These are phyloP conservation scores for Chaetomium globosum DNA, from an alignment of 2,329 filamentous ascomycete genomes.

Conservation along the genomic window DNA sequence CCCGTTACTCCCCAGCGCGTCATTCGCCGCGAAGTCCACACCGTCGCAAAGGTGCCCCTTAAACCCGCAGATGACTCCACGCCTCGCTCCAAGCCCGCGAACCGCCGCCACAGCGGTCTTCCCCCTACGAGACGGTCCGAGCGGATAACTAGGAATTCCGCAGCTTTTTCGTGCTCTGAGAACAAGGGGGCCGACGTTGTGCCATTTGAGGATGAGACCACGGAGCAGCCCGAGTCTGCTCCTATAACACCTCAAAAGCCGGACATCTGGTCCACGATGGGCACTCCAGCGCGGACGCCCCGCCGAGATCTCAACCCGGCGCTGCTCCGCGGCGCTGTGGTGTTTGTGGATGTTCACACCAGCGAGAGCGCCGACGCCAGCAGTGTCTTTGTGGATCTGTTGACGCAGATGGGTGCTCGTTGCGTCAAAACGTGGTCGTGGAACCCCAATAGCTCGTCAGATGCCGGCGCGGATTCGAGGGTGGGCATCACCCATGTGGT, in stretches of 20 bases:
- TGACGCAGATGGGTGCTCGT: constrained; percentile 78
- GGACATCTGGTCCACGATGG: constrained; percentile 56
- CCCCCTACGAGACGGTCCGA: constrained; percentile 48
- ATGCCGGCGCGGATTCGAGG: constrained; percentile 48
- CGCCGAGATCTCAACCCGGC: constrained; percentile 55
- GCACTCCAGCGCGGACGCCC: constrained; percentile 60
- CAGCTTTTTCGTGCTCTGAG: constrained; percentile 50
- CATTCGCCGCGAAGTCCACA: constrained; percentile 64
- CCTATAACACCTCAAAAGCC: constrained; percentile 53
- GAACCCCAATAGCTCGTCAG: constrained; percentile 56
- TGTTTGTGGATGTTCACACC: constrained; percentile 82
- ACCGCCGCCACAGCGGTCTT: constrained; percentile 54
- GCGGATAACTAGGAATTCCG: constrained; percentile 52
- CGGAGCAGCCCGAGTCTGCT: constrained; percentile 34
- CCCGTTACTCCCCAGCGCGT: constrained; percentile 61
- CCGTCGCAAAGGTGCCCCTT: constrained; percentile 75
- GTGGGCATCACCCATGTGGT: constrained; percentile 85
- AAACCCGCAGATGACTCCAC: constrained; percentile 66
- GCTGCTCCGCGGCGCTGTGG: constrained; percentile 70
- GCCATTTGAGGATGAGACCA: constrained; percentile 24
- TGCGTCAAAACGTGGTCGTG: constrained; percentile 77
- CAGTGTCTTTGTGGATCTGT: constrained; percentile 76
- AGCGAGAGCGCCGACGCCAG: constrained; percentile 80
- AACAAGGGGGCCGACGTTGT: constrained; percentile 42
- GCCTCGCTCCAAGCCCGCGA: constrained; percentile 50